Conservation (phyloP, 768 basidiomycete species). For the Pleurotus djamor region DNA sequence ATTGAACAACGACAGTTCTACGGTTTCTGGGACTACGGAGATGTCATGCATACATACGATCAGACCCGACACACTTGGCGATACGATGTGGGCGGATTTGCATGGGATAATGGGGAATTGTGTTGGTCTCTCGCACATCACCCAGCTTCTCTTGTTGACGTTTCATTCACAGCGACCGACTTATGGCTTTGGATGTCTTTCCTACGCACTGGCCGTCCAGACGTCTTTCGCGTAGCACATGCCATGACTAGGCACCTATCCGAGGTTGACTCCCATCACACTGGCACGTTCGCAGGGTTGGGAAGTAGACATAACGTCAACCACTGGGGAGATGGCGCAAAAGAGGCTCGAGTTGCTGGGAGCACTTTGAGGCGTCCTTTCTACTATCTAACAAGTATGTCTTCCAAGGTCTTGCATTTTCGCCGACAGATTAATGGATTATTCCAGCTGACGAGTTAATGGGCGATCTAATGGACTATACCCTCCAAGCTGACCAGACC, state of each 20-base stretch:
- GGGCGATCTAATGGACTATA: slow-evolving; percentile 36
- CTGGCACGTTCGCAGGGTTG: slow-evolving; percentile 31
- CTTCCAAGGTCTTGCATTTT: not conserved
- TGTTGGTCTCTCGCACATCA: slow-evolving; percentile 15
- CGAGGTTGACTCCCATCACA: slow-evolving; percentile 35
- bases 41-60: slow-evolving; percentile 38
- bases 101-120: slow-evolving; percentile 36
- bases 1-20: slow-evolving; percentile 32
- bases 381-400: slow-evolving; percentile 32
- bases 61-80: slow-evolving; percentile 36
- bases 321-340: slow-evolving; percentile 39
- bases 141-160: not conserved
- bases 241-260: slow-evolving; percentile 35
- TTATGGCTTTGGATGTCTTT: slow-evolving; percentile 39
- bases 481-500: slow-evolving; percentile 30
- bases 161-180: slow-evolving; percentile 22
- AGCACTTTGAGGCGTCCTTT: slow-evolving; percentile 32
- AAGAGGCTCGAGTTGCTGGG: slow-evolving; percentile 32
- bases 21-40: slow-evolving; percentile 37
- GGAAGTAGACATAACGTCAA: slow-evolving; percentile 34
- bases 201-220: slow-evolving; percentile 32
- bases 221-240: slow-evolving; percentile 29
- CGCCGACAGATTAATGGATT: not conserved
- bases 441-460: slow-evolving; percentile 31
- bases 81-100: slow-evolving; percentile 33